Evolutionary conservation across 176 grass and related monocot genomes (phyloP).

Genomic region (Melocanna baccifera): DNA sequence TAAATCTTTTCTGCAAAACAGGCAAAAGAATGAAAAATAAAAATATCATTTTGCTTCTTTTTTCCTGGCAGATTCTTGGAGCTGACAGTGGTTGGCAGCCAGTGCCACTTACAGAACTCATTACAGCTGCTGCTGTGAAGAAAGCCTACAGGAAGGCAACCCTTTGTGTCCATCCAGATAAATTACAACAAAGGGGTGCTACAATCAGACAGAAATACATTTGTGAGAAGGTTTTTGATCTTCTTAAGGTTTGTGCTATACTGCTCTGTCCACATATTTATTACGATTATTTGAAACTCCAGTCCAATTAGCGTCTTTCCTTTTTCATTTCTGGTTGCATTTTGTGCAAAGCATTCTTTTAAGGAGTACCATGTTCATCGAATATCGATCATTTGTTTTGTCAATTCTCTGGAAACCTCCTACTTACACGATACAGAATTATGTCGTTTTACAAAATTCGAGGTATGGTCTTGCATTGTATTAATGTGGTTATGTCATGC

Average conservation of each 20-base stretch:
- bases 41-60: background rate
- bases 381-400: background rate
- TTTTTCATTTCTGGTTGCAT: background rate
- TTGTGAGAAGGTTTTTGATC: constrained; percentile 96
- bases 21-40: background rate
- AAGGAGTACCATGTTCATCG: background rate
- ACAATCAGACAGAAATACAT: constrained; percentile 92
- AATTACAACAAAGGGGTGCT: constrained; percentile 90
- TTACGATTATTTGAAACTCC: background rate
- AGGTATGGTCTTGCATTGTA: background rate
- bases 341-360: background rate
- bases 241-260: constrained; percentile 69
- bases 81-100: constrained; percentile 89
- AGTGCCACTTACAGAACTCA: constrained; percentile 83
- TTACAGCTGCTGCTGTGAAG: constrained; percentile 83
- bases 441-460: background rate
- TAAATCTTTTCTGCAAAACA: background rate
- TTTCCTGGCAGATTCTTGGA: constrained; percentile 64
- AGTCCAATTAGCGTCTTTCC: background rate
- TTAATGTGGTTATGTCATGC: background rate
- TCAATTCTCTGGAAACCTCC: background rate
- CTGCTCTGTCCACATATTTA: background rate
- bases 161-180: constrained; percentile 93
- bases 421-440: background rate
- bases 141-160: constrained; percentile 95